These are phyloP conservation scores for Cryptosporidium viatorum DNA, from an alignment of 169 alveolate genomes.

Conservation along the genomic window DNA sequence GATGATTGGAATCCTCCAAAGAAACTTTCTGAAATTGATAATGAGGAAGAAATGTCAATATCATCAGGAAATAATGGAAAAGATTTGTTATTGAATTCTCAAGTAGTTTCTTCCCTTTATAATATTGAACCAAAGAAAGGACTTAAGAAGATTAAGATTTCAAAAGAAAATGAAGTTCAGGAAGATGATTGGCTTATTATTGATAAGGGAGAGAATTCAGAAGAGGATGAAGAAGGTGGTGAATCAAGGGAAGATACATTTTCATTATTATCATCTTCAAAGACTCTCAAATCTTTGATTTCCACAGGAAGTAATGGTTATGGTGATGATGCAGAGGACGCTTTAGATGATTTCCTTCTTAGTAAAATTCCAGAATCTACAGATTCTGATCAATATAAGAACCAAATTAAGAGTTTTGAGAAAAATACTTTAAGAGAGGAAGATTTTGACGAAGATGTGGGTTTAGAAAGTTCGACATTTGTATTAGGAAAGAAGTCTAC, in stretches of 20 bases:
- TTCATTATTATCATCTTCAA: not conserved
- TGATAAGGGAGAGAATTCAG: conserved; percentile 8
- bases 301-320: not conserved
- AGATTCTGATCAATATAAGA: not conserved
- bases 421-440: not conserved
- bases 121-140: conserved; percentile 4
- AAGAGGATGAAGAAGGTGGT: not conserved
- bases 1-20: conserved; percentile 31
- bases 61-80: not conserved
- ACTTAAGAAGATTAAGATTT: conserved; percentile 39
- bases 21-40: conserved; percentile 14
- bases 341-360: conserved; percentile 13
- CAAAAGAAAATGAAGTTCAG: conserved; percentile 41
- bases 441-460: not conserved
- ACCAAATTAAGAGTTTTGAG: not conserved
- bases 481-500: not conserved
- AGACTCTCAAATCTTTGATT: not conserved
- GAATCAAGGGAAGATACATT: not conserved
- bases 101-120: not conserved
- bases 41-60: not conserved
- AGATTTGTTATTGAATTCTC: not conserved
- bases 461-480: not conserved
- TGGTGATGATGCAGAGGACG: conserved; percentile 33
- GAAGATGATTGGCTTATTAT: conserved; percentile 53
- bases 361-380: conserved; percentile 17